Evolutionary conservation across 2,329 filamentous ascomycete species (phyloP).

Genomic region (Aspergillus puulaauensis): DNA sequence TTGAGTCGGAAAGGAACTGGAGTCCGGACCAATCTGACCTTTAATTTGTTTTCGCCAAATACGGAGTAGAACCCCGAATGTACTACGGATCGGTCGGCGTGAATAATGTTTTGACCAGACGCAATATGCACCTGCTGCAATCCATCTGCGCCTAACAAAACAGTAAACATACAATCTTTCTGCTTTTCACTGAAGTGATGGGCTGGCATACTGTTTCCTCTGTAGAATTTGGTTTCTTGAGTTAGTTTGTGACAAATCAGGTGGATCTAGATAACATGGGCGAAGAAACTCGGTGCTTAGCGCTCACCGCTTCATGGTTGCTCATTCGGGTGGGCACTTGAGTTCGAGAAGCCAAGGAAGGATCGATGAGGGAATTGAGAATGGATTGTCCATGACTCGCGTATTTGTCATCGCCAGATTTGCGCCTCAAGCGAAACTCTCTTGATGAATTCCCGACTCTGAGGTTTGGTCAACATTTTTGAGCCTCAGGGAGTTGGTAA

Average conservation of each 20-base stretch:
- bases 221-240: neutral
- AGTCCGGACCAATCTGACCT: neutral
- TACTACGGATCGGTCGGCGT: too few species aligned
- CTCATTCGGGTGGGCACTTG: neutral
- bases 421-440: neutral
- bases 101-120: neutral
- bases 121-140: neutral
- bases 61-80: too few species aligned
- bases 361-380: neutral
- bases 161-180: neutral
- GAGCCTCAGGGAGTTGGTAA: neutral
- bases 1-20: neutral
- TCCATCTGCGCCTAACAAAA: neutral
- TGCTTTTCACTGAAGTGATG: neutral
- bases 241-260: neutral
- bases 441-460: neutral
- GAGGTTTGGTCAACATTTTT: neutral
- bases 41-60: too few species aligned
- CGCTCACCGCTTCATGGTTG: conserved; percentile 3
- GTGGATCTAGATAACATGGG: neutral
- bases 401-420: conserved; percentile 4
- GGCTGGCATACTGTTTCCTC: neutral
- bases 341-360: neutral
- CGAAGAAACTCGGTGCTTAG: too few species aligned
- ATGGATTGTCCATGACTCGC: conserved; percentile 1